phyloP scores from a whole-genome alignment of 371 early-diverging fungal species.

The Mortierella sp. region DNA sequence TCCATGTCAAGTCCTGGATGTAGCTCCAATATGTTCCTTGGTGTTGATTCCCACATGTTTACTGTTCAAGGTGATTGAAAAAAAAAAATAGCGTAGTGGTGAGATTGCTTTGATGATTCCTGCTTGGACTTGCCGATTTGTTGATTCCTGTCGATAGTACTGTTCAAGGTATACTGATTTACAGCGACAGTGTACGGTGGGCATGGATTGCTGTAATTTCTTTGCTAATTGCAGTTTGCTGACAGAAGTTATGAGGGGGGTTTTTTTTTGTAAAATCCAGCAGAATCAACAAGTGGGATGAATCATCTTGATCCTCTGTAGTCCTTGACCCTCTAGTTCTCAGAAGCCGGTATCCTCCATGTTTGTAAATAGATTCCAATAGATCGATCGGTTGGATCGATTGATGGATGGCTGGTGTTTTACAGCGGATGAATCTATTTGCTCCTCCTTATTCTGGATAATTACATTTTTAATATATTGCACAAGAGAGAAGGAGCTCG shows the following conservation, averaged over 20 bases:
- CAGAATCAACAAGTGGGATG: neutral
- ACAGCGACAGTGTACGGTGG: too few species aligned
- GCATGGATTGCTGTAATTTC: too few species aligned
- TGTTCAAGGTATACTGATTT: too few species aligned
- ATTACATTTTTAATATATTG: slow-evolving; percentile 43
- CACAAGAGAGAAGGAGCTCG: slow-evolving; percentile 48
- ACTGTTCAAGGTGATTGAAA: neutral
- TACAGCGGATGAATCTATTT: slow-evolving; percentile 22
- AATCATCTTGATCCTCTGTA: neutral
- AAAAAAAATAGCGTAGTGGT: neutral
- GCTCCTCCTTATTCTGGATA: slow-evolving; percentile 4
- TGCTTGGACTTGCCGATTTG: neutral
- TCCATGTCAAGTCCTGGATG: neutral
- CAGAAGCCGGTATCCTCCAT: neutral
- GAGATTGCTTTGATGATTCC: neutral
- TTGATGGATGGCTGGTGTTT: slow-evolving; percentile 17
- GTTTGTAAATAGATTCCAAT: neutral
- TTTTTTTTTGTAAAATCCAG: neutral
- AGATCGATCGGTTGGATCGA: slow-evolving; percentile 23
- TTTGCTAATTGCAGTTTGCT: too few species aligned
- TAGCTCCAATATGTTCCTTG: neutral
- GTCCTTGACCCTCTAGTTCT: neutral
- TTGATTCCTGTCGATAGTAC: neutral
- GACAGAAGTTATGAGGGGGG: too few species aligned
- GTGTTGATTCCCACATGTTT: neutral